Conservation (phyloP, 768 basidiomycete species). For the Leccinellum albellum region DNA sequence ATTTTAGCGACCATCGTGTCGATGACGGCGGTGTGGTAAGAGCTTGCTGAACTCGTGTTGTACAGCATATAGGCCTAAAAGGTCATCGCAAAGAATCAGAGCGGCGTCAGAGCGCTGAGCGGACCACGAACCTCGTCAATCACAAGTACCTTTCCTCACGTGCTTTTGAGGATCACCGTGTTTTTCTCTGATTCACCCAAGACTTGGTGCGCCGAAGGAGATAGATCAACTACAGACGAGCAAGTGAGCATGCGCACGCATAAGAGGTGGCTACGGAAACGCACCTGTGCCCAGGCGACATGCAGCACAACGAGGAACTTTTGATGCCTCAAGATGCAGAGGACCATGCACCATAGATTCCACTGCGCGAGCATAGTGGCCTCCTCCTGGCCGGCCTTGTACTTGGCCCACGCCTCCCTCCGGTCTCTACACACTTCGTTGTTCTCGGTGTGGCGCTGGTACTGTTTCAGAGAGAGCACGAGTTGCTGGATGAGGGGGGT, state of each 20-base stretch:
- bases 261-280: conserved; percentile 25
- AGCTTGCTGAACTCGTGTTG: too few relatives aligned
- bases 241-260: conserved; percentile 3
- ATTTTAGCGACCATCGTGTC: too few relatives aligned
- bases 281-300: conserved; percentile 90
- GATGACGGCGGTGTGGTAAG: too few relatives aligned
- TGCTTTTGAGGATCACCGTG: too few relatives aligned
- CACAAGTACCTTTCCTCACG: too few relatives aligned
- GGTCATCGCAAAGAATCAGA: too few relatives aligned
- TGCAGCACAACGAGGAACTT: conserved; percentile 97
- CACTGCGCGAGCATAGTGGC: conserved; percentile 79
- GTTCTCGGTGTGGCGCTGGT: conserved; percentile 52
- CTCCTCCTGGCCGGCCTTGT: conserved; percentile 89
- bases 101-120: too few relatives aligned
- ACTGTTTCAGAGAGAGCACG: conserved; percentile 72
- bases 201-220: conserved; percentile 86
- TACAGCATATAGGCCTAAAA: conserved; percentile 34
- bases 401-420: conserved; percentile 87
- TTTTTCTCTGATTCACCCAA: too few relatives aligned
- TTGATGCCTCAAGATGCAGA: conserved; percentile 89
- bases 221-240: conserved; percentile 72
- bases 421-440: conserved; percentile 73
- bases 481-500: conserved; percentile 63
- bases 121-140: too few relatives aligned
- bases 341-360: conserved; percentile 90